Evolutionary conservation across 1,284 basidiomycete genomes (phyloP).

Genomic region (Hymenochaete sp.): DNA sequence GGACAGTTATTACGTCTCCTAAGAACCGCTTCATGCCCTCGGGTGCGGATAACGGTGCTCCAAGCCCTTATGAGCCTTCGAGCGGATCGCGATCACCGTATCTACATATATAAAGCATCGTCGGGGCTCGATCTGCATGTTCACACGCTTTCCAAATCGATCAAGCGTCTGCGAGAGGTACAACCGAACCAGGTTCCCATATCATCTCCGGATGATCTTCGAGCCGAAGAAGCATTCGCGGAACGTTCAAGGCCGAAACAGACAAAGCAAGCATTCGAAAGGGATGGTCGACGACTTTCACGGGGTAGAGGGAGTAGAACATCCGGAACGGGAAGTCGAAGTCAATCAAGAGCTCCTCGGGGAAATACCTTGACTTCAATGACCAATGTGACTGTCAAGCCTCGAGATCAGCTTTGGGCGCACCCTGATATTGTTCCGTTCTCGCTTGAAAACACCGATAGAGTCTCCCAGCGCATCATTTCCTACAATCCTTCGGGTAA

Average conservation of each 20-base stretch:
- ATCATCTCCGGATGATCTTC: conserved; percentile 17
- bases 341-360: conserved; percentile 51
- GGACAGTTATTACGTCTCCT: conserved; percentile 38
- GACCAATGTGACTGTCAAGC: conserved; percentile 25
- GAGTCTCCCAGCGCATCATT: conserved; percentile 63
- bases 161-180: conserved; percentile 15
- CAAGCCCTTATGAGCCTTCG: conserved; percentile 88
- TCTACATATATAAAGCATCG: conserved; percentile 57
- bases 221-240: conserved; percentile 29
- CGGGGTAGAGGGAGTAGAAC: conserved; percentile 44
- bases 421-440: conserved; percentile 73
- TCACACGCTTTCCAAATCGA: conserved; percentile 5
- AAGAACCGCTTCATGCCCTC: conserved; percentile 41
- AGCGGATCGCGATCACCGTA: conserved; percentile 83
- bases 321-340: conserved; percentile 52
- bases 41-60: conserved; percentile 65
- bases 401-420: conserved; percentile 62
- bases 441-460: conserved; percentile 52
- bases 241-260: conserved; percentile 37
- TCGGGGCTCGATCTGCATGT: conserved; percentile 23
- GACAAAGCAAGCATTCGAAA: conserved; percentile 42
- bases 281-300: conserved; percentile 46
- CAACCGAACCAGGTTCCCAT: too few species aligned
- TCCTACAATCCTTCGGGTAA: conserved; percentile 66
- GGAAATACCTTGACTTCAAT: conserved; percentile 25